These are phyloP conservation scores for Boletus sp. DNA, from an alignment of 768 basidiomycete species.

Conservation along the genomic window DNA sequence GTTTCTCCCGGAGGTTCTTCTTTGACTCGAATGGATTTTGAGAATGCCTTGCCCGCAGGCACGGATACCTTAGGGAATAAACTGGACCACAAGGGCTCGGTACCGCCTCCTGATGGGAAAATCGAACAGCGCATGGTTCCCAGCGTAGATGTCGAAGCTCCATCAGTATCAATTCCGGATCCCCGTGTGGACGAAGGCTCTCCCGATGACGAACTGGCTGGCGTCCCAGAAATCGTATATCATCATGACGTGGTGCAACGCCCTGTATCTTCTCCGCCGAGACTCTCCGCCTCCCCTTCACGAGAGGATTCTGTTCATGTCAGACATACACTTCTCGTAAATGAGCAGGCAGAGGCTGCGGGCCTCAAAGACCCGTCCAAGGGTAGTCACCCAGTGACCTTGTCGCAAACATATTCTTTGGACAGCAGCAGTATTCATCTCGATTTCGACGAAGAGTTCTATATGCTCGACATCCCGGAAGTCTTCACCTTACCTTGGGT, in stretches of 20 bases:
- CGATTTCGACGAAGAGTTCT: constrained; percentile 25
- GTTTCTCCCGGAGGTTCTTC: not conserved
- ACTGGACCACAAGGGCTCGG: not conserved
- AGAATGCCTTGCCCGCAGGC: not conserved
- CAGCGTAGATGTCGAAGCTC: not conserved
- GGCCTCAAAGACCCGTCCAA: not conserved
- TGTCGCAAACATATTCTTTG: not conserved
- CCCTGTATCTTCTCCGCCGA: not conserved
- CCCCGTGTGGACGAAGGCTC: not conserved
- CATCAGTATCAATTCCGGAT: not conserved
- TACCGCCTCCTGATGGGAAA: not conserved
- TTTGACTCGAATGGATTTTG: not conserved
- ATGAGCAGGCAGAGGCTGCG: not conserved
- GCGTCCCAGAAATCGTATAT: not conserved
- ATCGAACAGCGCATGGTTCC: not conserved
- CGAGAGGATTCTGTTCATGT: not conserved
- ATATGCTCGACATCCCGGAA: constrained; percentile 36
- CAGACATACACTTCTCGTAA: not conserved
- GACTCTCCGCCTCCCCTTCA: not conserved
- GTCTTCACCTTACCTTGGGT: constrained; percentile 35
- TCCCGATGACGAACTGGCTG: not conserved
- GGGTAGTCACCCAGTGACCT: not conserved
- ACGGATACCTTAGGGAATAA: not conserved
- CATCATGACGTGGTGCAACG: not conserved
- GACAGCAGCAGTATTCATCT: not conserved